A percentile compares a stretch with the other conserved stretches of the same genome.
These are phyloP conservation scores for Aspergillus glaucus DNA, from an alignment of 2,329 filamentous ascomycete genomes.

Conservation along the genomic window DNA sequence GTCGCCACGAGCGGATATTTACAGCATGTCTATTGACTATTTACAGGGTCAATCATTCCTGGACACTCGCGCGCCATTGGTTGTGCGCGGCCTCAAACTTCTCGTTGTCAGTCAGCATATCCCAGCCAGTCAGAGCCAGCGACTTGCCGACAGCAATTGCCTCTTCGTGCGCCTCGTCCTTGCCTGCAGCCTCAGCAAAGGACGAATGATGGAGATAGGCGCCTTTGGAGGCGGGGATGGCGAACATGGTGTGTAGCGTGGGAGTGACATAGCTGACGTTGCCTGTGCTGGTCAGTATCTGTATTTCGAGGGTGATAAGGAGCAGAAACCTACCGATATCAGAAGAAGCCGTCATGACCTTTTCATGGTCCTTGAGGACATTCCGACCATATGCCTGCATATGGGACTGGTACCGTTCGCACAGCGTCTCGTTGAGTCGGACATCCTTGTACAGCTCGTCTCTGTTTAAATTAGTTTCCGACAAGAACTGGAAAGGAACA, in stretches of 20 bases:
- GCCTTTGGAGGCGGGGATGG: conserved; percentile 35
- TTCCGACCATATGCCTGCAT: conserved; percentile 39
- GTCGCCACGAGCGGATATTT: no score
- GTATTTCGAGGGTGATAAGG: no score
- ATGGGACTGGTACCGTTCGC: conserved; percentile 38
- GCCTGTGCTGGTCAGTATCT: conserved; percentile 22
- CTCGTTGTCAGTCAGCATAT: conserved; percentile 21
- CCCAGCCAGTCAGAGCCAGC: conserved; percentile 36
- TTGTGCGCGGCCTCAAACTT: conserved; percentile 17
- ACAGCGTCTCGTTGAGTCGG: conserved; percentile 41
- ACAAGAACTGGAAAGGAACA: no score
- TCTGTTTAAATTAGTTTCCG: conserved; percentile 1
- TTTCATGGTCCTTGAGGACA: conserved; percentile 31
- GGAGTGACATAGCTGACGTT: conserved; percentile 46
- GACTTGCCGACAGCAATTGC: conserved; percentile 43
- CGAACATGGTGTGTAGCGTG: conserved; percentile 45
- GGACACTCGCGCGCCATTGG: conserved; percentile 21
- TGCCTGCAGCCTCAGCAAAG: conserved; percentile 43
- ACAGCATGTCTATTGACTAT: background rate
- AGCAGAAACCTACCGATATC: conserved; percentile 34
- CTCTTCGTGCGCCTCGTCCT: conserved; percentile 35
- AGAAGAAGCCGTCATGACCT: conserved; percentile 39
- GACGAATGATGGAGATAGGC: conserved; percentile 31
- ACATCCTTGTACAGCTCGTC: conserved; percentile 40
- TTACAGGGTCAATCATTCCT: conserved; percentile 7